Conservation (phyloP, 2,329 filamentous ascomycete species). For the Aspergillus viridinutans region DNA sequence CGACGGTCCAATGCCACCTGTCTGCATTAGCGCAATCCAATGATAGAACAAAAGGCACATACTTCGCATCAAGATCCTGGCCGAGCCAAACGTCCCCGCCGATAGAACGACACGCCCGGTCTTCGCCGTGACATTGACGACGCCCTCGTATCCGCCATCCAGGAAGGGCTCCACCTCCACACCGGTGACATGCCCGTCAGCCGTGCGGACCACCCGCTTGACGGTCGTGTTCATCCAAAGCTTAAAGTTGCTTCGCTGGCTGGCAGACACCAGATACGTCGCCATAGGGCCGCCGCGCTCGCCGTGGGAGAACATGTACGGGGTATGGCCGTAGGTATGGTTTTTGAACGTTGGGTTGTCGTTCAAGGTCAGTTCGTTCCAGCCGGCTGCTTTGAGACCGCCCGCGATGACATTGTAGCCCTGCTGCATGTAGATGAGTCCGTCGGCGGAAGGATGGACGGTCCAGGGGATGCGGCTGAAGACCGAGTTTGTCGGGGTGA, state of each 20-base stretch:
- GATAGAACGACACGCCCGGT: conserved; percentile 5
- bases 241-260: conserved; percentile 3
- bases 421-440: conserved; percentile 5
- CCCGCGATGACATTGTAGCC: conserved; percentile 1
- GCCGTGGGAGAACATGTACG: conserved; percentile 9
- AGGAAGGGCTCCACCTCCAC: conserved; percentile 10
- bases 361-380: background rate
- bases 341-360: conserved; percentile 3
- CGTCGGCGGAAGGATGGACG: conserved; percentile 1
- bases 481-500: conserved; percentile 1
- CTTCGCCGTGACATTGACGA: conserved; percentile 2
- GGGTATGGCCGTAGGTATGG: conserved; percentile 3
- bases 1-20: conserved; percentile 10
- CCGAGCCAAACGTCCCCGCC: conserved; percentile 5
- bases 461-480: conserved; percentile 8
- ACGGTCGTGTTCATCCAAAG: conserved; percentile 7
- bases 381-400: conserved; percentile 1
- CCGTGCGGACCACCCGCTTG: conserved; percentile 2
- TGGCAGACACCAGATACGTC: conserved; percentile 7
- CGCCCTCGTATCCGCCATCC: conserved; percentile 5
- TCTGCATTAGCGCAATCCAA: background rate
- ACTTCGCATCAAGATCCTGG: conserved; percentile 10
- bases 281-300: conserved; percentile 7
- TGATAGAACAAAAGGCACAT: background rate
- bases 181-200: conserved; percentile 1